Evolutionary conservation across 441 rosid species (phyloP), one percentile per base, ranked within the genome.

Genomic region (Hura crepitans): DNA sequence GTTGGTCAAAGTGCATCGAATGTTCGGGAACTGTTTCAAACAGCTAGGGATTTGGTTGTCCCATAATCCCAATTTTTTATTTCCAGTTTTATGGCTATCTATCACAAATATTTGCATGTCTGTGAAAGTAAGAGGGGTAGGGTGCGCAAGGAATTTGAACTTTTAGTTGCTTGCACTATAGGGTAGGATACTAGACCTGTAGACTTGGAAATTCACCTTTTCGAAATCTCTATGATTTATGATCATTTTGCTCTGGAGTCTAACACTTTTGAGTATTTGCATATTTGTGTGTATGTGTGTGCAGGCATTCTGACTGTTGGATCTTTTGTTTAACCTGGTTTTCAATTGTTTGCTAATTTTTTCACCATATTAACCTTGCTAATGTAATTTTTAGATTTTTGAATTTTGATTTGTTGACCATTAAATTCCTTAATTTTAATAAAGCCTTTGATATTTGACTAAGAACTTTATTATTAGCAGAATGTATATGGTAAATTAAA

Each of bases 1-100:
- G 97, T 94, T 81, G 98, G 98, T 67, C 98, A 94, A 82, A 87
- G 98, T 81, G 98, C 98, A 62, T 90, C 98, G 11, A 94, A 94
- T 82, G 91, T 91, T 79, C 87, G 98, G 79, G 98, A 94, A 82
- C 87, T 94, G 81, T 94, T 94, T 84, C 97, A 91, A 81, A 87
- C 98, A 66, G 98, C 98, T 50, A 89, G 98, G 80, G 97, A 94
- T 77, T 75, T 94, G 96, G 98, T 94, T 76, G 78, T 69, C 72
- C 75, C 66, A 58, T 53, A 69, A 62, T 18, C 80, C 74, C 74
- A 54, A n/a, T 46, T 59, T n/a, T 66, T 60, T 35, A 39, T 72
- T 76, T 68, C 64, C 57, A 59, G 9, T 49, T 33, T 23, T 39
- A 49, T 23, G 35, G 33, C 7, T 20, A 33, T 70, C 35, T 33